Evolutionary conservation across 164 flowering plant species (phyloP), one percentile per base, ranked within the genome.

Genomic region (Stephania yunnanensis): DNA sequence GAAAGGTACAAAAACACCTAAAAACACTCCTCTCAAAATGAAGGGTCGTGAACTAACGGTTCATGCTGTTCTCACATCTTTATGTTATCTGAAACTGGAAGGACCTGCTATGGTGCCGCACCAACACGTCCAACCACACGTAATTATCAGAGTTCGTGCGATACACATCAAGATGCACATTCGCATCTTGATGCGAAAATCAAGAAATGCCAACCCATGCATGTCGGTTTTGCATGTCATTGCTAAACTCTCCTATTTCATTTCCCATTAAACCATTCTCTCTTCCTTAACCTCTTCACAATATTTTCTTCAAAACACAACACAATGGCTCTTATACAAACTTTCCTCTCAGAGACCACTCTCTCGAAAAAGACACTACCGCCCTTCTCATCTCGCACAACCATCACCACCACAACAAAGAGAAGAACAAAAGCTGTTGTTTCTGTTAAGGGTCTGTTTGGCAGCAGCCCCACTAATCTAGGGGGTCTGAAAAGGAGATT

Each of bases 311-410:
- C 1, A 50, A 50, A 15, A 50, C 55, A 8, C 55, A 8, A 55
- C 48, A 72, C 65, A 36, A 80, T 76, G 79, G 74, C 76, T 63
- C 42, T 76, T n/a, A 10, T 80, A 25, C 70, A 76, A 44, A 77
- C 77, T 22, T 66, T 74, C 68, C 25, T 74, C 67, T 71, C 68
- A 48, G 48, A 74, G 25, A 30, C 63, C 67, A 73, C 75, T 67
- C 79, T 73, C 20, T 64, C 67, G 46, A 71, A 36, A 36, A 36
- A 70, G 70, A 71, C 76, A 17, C 68, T 72, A 13, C 71, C 71
- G 31, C 73, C 72, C 42, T 68, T 80, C 70, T 63, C 80, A 50
- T 61, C 76, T 10, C 36, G 64, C 64, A 44, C 75, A 42, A 75
- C 48, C 63, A 72, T 65, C 45, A 63, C 73, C 74, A 72, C 74